phyloP scores from a whole-genome alignment of 78 protist species.

The Capsaspora owczarzaki region DNA sequence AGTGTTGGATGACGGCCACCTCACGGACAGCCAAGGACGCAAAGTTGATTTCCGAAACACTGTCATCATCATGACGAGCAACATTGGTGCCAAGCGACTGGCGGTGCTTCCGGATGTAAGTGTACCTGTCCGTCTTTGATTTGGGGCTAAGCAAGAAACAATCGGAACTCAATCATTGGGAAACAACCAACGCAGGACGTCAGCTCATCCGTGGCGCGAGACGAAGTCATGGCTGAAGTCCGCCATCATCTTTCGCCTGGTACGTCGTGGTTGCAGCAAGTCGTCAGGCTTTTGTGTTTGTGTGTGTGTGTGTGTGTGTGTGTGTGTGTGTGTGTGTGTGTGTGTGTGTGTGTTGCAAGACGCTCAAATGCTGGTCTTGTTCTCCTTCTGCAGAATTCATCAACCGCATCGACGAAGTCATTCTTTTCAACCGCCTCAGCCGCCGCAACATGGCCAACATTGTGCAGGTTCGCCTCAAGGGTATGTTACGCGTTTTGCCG shows the following conservation, averaged over 20 bases:
- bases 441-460: slow-evolving; percentile 49
- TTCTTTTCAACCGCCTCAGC: slow-evolving; percentile 71
- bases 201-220: background rate
- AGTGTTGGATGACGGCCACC: slow-evolving; percentile 95
- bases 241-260: slow-evolving; percentile 78
- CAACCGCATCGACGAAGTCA: slow-evolving; percentile 93
- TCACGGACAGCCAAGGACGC: slow-evolving; percentile 94
- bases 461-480: background rate
- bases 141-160: background rate
- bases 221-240: slow-evolving; percentile 60
- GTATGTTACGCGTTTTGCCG: too few relatives aligned
- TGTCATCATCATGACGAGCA: slow-evolving; percentile 86
- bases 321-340: too few relatives aligned
- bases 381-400: too few relatives aligned
- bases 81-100: slow-evolving; percentile 32
- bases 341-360: too few relatives aligned
- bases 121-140: background rate
- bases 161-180: too few relatives aligned
- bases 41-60: slow-evolving; percentile 87
- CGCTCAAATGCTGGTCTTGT: too few relatives aligned
- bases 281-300: too few relatives aligned
- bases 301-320: too few relatives aligned
- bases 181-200: background rate
- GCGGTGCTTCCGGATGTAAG: background rate
- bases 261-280: too few relatives aligned